Evolutionary conservation across 345 rosid species (phyloP), one percentile per base, ranked within the genome.

Genomic region (Populus euphratica): DNA sequence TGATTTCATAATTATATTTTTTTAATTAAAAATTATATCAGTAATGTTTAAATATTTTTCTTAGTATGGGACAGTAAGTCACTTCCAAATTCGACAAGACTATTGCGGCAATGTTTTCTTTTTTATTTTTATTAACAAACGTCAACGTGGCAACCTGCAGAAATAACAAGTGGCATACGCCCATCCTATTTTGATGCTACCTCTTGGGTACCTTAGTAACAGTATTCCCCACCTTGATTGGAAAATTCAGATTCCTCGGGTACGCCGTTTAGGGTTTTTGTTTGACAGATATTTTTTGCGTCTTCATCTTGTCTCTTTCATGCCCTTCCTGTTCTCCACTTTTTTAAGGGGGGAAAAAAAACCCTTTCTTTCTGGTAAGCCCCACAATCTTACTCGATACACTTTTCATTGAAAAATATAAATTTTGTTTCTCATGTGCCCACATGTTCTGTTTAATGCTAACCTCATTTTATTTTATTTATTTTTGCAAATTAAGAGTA

Each of bases 231-330:
- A 50, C 74, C 7, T 31, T 17, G 63, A 47, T 47, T 47, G 11
- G 50, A 47, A 47, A 47, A 21, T 31, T 52, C 21, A 1, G 39
- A 54, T 49, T 72, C 74, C 74, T 71, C 16, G 70, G 69, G 33
- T 36, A 62, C 54, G 23, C 50, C 39, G 61, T 64, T 75, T 73
- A 39, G 68, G 76, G 59, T 75, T 75, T 65, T 65, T 38, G 27
- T 12, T 8, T 20, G 39, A 20, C 36, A 29, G 8, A 14, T 33
- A 16, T 35, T 67, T 17, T 35, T 16, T 18, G 25, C 17, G 25
- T 68, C 47, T 13, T 68, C 49, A 68, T 68, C 4, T 25, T 31
- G 35, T 9, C 69, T 66, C 41, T 31, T 66, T 36, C 21, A 47
- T 47, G 11, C 38, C 41, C 43, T 66, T 14, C 69, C 43, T 66